Evolutionary conservation across 2,329 filamentous ascomycete species (phyloP).

Genomic region (Polychaeton citri): DNA sequence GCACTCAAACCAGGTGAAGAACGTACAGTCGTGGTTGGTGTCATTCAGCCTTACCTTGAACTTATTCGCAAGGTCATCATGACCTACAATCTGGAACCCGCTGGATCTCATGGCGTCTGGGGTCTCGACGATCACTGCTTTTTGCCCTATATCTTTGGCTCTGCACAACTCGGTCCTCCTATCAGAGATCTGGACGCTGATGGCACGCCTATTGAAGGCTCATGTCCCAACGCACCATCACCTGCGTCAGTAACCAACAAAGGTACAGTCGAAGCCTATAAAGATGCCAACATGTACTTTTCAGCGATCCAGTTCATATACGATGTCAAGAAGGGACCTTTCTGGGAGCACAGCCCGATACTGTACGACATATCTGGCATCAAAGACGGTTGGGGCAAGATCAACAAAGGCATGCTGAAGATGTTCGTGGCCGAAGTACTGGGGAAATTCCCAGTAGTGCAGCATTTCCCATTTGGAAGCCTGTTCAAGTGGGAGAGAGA

Average conservation of each 20-base stretch:
- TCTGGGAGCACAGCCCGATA: conserved; percentile 89
- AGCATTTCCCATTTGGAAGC: conserved; percentile 58
- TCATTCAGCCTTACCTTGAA: conserved; percentile 75
- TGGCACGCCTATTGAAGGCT: conserved; percentile 51
- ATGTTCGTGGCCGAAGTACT: conserved; percentile 98
- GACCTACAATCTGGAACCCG: conserved; percentile 86
- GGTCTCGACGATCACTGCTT: conserved; percentile 97
- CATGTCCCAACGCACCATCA: conserved; percentile 52
- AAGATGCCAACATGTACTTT: conserved; percentile 61
- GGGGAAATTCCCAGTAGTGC: conserved; percentile 95
- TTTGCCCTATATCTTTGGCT: conserved; percentile 86
- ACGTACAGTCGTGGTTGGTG: conserved; percentile 64
- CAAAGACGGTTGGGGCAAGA: conserved; percentile 84
- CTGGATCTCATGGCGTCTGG: conserved; percentile 95
- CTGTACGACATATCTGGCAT: conserved; percentile 91
- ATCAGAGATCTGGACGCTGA: conserved; percentile 29
- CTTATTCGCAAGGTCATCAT: conserved; percentile 73
- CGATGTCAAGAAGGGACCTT: conserved; percentile 89
- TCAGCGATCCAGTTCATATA: conserved; percentile 93
- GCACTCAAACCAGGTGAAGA: conserved; percentile 61
- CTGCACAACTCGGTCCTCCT: conserved; percentile 72
- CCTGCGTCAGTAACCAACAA: conserved; percentile 49
- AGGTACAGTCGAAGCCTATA: conserved; percentile 26
- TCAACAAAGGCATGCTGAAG: conserved; percentile 95
- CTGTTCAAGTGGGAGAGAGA: conserved; percentile 36